phyloP scores from a whole-genome alignment of 2,329 filamentous ascomycete genomes.

The Beauveria bassiana region DNA sequence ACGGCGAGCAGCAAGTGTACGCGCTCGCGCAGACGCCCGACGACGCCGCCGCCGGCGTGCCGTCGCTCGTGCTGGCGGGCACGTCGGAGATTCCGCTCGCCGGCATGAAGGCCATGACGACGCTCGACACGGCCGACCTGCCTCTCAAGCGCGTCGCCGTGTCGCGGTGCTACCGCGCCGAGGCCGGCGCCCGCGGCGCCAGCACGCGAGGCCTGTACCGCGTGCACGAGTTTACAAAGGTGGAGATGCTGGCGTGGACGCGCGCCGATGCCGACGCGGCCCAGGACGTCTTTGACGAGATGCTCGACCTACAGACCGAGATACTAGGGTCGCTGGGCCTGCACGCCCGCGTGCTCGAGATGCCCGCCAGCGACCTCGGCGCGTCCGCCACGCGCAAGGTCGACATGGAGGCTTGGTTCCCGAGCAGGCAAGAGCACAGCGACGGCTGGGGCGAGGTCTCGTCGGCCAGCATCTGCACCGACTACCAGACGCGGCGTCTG shows the following conservation, averaged over 20 bases:
- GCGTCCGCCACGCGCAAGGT: slow-evolving; percentile 80
- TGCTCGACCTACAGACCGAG: slow-evolving; percentile 78
- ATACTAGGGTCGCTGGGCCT: slow-evolving; percentile 72
- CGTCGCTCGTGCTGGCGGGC: slow-evolving; percentile 69
- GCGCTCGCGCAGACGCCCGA: slow-evolving; percentile 58
- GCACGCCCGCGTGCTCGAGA: slow-evolving; percentile 82
- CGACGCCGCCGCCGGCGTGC: slow-evolving; percentile 54
- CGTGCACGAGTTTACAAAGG: slow-evolving; percentile 97
- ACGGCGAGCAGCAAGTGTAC: slow-evolving; percentile 91
- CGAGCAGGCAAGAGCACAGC: slow-evolving; percentile 54
- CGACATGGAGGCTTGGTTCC: slow-evolving; percentile 93
- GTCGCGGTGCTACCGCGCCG: slow-evolving; percentile 90
- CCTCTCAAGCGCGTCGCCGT: slow-evolving; percentile 76
- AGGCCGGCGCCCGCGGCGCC: slow-evolving; percentile 81
- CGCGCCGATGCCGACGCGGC: slow-evolving; percentile 41
- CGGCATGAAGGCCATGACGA: slow-evolving; percentile 73
- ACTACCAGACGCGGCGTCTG: slow-evolving; percentile 83
- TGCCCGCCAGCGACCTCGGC: slow-evolving; percentile 83
- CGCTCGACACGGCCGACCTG: slow-evolving; percentile 56
- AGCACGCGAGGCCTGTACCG: slow-evolving; percentile 93
- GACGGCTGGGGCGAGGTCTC: slow-evolving; percentile 89
- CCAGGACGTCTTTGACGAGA: slow-evolving; percentile 66
- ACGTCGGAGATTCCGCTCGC: slow-evolving; percentile 95
- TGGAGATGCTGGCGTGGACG: slow-evolving; percentile 95
- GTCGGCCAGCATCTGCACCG: slow-evolving; percentile 82